A percentile compares a stretch with the other conserved stretches of the same genome.
These are phyloP conservation scores for Blastobotrys apis DNA, from an alignment of 1,139 yeast genomes.

Conservation along the genomic window DNA sequence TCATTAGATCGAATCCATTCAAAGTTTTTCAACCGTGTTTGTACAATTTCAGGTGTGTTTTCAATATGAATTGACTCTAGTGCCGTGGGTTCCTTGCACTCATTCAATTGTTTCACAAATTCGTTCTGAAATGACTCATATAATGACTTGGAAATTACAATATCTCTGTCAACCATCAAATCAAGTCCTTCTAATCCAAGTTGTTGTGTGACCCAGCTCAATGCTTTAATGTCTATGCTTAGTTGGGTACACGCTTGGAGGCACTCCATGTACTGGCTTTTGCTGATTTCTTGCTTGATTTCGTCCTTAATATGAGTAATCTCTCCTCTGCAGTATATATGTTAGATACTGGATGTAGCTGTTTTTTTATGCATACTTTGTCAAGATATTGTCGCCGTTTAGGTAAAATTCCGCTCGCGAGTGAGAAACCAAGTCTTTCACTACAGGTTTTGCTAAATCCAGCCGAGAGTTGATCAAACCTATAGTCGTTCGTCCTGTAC, in stretches of 20 bases:
- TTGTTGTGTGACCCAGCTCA: conserved; percentile 12
- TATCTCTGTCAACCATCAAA: neutral
- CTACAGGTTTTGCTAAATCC: conserved; percentile 18
- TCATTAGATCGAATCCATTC: conserved; percentile 1
- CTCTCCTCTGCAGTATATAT: conserved; percentile 13
- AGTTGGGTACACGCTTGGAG: conserved; percentile 5
- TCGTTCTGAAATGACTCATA: neutral
- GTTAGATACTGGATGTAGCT: too few relatives aligned
- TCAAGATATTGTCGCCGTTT: conserved; percentile 15
- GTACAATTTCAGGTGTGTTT: neutral
- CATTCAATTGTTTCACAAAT: conserved; percentile 1
- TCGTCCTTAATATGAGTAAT: conserved; percentile 2
- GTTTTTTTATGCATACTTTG: too few relatives aligned
- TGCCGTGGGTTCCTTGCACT: neutral
- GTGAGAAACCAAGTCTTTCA: conserved; percentile 3
- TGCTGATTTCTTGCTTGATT: conserved; percentile 4
- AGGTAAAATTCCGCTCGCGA: conserved; percentile 4
- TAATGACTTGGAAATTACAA: neutral
- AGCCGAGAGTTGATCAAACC: conserved; percentile 20
- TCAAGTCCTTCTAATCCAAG: conserved; percentile 1
- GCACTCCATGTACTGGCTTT: conserved; percentile 5
- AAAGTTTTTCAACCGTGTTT: neutral
- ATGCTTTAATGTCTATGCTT: conserved; percentile 8
- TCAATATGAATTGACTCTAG: neutral
- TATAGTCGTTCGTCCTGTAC: conserved; percentile 21